A percentile compares a stretch with the other conserved stretches of the same genome.
Evolutionary conservation across 306 rosid genomes (phyloP).

Genomic region (Carpinus fangiana): DNA sequence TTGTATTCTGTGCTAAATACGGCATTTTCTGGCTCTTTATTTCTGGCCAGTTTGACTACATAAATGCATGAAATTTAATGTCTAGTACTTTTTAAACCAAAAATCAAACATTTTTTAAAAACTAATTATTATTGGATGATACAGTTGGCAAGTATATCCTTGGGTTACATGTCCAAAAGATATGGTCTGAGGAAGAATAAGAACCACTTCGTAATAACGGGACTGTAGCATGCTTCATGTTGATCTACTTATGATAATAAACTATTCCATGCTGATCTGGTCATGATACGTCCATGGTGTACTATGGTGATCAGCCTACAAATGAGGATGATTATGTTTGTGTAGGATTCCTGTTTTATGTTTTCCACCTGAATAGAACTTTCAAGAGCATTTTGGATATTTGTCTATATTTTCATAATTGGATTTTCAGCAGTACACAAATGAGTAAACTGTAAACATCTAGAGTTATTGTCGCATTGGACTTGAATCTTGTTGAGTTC

Average conservation of each 20-base stretch:
- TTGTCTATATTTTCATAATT: not conserved
- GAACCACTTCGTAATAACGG: not conserved
- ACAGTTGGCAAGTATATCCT: not conserved
- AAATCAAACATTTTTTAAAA: not conserved
- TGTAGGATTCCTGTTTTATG: not conserved
- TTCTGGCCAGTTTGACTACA: not conserved
- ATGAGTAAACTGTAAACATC: conserved; percentile 1
- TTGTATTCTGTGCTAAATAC: not conserved
- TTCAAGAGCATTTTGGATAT: not conserved
- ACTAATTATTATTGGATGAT: not conserved
- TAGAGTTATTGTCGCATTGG: conserved; percentile 14
- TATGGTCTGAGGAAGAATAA: not conserved
- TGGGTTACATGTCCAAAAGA: not conserved
- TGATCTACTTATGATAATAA: not conserved
- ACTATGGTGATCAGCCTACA: not conserved
- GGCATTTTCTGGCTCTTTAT: not conserved
- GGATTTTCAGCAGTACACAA: not conserved
- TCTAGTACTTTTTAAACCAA: not conserved
- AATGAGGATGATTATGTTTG: not conserved
- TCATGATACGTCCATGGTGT: not conserved
- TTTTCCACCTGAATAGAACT: not conserved
- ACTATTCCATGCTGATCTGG: not conserved
- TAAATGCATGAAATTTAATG: not conserved
- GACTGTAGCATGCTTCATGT: not conserved
- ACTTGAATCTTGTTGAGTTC: conserved; percentile 8